Percentiles rank a stretch among this genome's conserved stretches.
Evolutionary conservation across 306 rosid genomes (phyloP).

Genomic region (Spatholobus suberectus): DNA sequence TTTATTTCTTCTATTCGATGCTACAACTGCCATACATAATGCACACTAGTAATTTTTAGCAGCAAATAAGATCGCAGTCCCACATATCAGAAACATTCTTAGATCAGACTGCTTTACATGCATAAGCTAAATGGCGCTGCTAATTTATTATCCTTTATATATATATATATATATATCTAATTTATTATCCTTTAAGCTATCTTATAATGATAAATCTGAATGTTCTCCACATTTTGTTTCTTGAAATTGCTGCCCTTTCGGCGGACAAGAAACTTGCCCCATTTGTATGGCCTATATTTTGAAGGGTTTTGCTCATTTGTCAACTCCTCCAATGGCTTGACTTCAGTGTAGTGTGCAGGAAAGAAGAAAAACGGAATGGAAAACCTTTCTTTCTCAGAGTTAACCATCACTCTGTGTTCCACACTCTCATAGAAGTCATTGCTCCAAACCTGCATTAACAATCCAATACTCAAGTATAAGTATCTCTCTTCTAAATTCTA

Average conservation of each 20-base stretch:
- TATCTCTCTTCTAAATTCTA: neutral
- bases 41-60: neutral
- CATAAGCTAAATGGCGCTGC: neutral
- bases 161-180: too few species aligned
- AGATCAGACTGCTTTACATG: neutral
- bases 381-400: constrained; percentile 65
- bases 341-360: constrained; percentile 56
- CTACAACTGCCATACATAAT: neutral
- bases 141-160: neutral
- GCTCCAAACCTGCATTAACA: constrained; percentile 74
- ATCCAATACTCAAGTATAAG: neutral
- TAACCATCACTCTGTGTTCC: constrained; percentile 81
- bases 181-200: neutral
- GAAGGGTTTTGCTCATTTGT: constrained; percentile 50
- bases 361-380: constrained; percentile 67
- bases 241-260: constrained; percentile 49
- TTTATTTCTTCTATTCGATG: too few species aligned
- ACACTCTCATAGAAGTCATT: constrained; percentile 76
- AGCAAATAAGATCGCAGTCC: neutral
- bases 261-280: constrained; percentile 60
- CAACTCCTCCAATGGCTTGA: constrained; percentile 72
- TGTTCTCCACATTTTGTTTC: constrained; percentile 53
- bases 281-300: constrained; percentile 58
- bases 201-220: constrained; percentile 52
- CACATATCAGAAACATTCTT: neutral